These are phyloP conservation scores for Trichoderma koningiopsis DNA, from an alignment of 2,329 filamentous ascomycete species.

Conservation along the genomic window DNA sequence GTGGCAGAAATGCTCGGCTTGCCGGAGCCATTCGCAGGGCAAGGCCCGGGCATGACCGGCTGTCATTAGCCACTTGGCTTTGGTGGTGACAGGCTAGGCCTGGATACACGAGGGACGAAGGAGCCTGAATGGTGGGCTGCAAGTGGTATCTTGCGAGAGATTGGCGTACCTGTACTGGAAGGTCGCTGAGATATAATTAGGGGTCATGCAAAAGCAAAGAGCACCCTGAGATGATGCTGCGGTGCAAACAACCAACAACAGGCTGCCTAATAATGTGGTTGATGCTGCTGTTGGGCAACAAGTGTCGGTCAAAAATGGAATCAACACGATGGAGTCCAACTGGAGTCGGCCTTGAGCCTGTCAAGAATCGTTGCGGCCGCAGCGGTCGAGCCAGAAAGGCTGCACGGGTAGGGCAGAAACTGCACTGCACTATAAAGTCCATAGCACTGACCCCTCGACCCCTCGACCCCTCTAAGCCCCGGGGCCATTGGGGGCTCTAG, in stretches of 20 bases:
- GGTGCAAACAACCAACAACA: neutral
- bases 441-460: conserved; percentile 2
- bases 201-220: neutral
- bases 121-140: neutral
- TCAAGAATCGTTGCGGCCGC: conserved; percentile 4
- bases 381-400: neutral
- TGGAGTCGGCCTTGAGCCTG: neutral
- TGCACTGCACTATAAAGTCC: conserved; percentile 11
- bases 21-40: conserved; percentile 11
- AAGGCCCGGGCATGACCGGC: conserved; percentile 15
- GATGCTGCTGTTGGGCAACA: neutral
- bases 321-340: neutral
- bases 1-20: conserved; percentile 13
- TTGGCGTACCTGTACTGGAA: neutral
- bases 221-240: neutral
- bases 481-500: neutral
- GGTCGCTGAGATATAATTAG: neutral
- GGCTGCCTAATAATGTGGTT: neutral
- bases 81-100: neutral
- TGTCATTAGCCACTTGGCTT: neutral
- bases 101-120: neutral
- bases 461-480: conserved; percentile 1
- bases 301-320: neutral
- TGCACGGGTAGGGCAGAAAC: conserved; percentile 18
- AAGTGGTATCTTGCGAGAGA: neutral